A percentile compares a stretch with the other conserved stretches of the same genome.
Conservation (phyloP, 345 rosid genomes). For the Eucalyptus leucophloia region DNA sequence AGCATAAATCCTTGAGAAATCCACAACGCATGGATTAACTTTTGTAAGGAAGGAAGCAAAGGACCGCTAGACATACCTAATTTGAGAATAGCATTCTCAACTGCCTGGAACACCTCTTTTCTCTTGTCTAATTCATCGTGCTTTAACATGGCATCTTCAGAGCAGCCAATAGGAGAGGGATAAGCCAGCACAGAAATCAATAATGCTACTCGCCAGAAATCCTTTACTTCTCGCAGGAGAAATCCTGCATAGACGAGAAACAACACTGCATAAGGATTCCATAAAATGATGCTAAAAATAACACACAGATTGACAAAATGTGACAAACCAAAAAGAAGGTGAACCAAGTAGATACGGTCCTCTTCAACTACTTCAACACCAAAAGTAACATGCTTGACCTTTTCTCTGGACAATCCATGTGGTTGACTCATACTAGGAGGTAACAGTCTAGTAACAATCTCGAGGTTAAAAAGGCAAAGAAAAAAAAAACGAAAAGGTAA, state of each 20-base stretch:
- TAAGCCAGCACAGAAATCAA: constrained; percentile 44
- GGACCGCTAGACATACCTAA: constrained; percentile 24
- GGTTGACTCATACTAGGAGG: background rate
- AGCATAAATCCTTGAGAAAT: background rate
- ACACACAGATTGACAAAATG: no score
- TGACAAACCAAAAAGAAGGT: no score
- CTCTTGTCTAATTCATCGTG: constrained; percentile 33
- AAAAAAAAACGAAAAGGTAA: background rate
- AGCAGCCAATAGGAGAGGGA: constrained; percentile 17
- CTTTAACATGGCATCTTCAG: constrained; percentile 11
- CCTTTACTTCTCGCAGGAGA: constrained; percentile 71
- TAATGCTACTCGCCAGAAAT: constrained; percentile 72
- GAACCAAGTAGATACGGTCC: background rate
- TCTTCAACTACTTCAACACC: background rate
- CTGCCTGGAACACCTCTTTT: constrained; percentile 30
- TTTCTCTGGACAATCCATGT: background rate
- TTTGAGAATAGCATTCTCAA: constrained; percentile 35
- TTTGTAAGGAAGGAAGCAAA: background rate
- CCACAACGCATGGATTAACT: background rate
- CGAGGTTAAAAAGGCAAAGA: background rate
- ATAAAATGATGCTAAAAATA: background rate
- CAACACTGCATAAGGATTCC: background rate
- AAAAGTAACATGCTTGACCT: background rate
- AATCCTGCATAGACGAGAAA: constrained; percentile 29
- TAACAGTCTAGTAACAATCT: background rate